Evolutionary conservation across 306 rosid genomes (phyloP), one percentile per base, ranked within the genome.

Genomic region (Cucurbita pepo): DNA sequence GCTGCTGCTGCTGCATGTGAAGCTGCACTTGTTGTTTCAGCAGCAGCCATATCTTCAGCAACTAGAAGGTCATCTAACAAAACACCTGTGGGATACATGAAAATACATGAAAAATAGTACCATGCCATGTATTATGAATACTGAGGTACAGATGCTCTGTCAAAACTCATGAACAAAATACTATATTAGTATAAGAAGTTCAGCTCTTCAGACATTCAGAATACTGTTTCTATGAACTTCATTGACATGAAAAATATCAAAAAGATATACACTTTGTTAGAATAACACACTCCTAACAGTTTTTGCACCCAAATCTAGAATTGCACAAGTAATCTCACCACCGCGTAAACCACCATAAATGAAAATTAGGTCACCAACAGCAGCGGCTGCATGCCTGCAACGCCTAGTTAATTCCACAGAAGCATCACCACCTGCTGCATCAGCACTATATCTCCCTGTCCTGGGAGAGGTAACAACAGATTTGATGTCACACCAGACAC

Each of bases 391-490:
- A 82, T 95, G 99, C 86, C 99, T 91, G 77, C 99, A 95, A 69
- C 99, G 97, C 78, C 99, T 83, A 30, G 97, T 91, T 88, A 95
- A 80, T 82, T 95, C 97, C 18, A 95, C 99, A 15, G 92, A 84
- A 67, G 99, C 97, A 83, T 95, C 99, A 50, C 99, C 99, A 82
- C 99, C 99, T 34, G 99, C 99, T 51, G 99, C 99, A 79, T 95
- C 99, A 77, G 99, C 99, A 76, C 99, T 95, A 77, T 91, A 95
- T 82, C 95, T 82, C 48, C 99, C 99, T 4, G 99, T 91, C 79
- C 99, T 89, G 44, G 99, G 99, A 85, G 80, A 84, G 44, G 96
- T 95, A 74, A 95, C 97, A 74, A 95, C 99, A 76, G 97, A 89
- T 79, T 95, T 95, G 57, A 92, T 95, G 81, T 95, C 99, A 76